These are phyloP conservation scores for Candida nemodendra DNA, from an alignment of 805 yeast genomes.

Conservation along the genomic window DNA sequence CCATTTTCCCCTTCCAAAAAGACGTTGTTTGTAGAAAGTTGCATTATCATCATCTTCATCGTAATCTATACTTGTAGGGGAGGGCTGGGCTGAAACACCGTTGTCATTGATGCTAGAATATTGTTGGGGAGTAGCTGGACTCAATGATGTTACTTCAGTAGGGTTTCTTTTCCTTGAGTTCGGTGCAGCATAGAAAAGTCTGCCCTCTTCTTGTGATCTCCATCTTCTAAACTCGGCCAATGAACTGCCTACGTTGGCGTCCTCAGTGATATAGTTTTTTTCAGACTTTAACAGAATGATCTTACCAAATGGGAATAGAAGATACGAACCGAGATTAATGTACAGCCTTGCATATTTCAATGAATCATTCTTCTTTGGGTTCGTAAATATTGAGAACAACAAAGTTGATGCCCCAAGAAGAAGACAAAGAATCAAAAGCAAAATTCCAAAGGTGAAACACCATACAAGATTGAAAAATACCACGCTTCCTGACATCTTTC, in stretches of 20 bases:
- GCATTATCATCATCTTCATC: conserved; percentile 30
- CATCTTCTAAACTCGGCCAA: conserved; percentile 83
- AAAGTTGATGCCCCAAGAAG: conserved; percentile 48
- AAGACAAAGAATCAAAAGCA: conserved; percentile 53
- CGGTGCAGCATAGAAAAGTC: conserved; percentile 78
- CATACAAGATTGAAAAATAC: conserved; percentile 68
- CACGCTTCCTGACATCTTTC: conserved; percentile 59
- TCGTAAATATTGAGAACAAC: conserved; percentile 41
- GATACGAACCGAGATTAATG: conserved; percentile 63
- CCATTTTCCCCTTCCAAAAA: conserved; percentile 94
- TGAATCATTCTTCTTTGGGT: conserved; percentile 45
- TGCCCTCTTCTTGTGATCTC: conserved; percentile 77
- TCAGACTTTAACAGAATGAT: conserved; percentile 77
- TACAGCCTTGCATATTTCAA: conserved; percentile 62
- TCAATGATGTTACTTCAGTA: conserved; percentile 21
- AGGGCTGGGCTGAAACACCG: conserved; percentile 2
- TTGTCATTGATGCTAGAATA: conserved; percentile 1
- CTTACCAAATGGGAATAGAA: conserved; percentile 86
- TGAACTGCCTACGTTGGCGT: conserved; percentile 83
- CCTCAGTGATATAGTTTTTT: conserved; percentile 80
- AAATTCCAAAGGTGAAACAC: conserved; percentile 69
- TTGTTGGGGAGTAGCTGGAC: conserved; percentile 1
- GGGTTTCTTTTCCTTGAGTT: conserved; percentile 14
- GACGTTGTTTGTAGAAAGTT: conserved; percentile 40
- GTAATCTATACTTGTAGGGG: conserved; percentile 3